Conservation (phyloP, 768 basidiomycete species). For the Exsudoporus frostii region DNA sequence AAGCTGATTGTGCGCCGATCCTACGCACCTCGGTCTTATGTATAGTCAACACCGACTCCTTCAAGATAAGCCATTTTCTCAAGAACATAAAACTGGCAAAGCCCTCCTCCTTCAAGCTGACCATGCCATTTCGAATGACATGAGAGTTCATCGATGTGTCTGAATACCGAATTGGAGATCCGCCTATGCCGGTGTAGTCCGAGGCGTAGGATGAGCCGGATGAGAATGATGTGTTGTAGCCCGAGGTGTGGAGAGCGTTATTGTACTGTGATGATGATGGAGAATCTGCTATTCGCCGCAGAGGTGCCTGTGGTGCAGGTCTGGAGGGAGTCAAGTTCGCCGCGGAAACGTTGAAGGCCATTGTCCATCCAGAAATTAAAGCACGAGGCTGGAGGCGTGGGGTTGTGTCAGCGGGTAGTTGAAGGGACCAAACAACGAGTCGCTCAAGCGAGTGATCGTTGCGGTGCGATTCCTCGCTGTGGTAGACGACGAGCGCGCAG, state of each 20-base stretch:
- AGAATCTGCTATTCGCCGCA: slow-evolving; percentile 43
- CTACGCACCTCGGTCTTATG: slow-evolving; percentile 87
- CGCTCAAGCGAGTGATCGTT: background rate
- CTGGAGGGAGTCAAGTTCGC: slow-evolving; percentile 72
- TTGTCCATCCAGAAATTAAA: slow-evolving; percentile 24
- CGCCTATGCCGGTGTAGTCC: slow-evolving; percentile 81
- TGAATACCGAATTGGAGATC: slow-evolving; percentile 60
- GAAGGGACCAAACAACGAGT: background rate
- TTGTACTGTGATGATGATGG: slow-evolving; percentile 30
- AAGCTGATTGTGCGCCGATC: background rate
- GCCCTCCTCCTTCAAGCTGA: slow-evolving; percentile 91
- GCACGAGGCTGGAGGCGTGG: slow-evolving; percentile 11
- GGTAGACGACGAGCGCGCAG: slow-evolving; percentile 4
- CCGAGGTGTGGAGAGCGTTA: slow-evolving; percentile 47
- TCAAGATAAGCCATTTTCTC: slow-evolving; percentile 85
- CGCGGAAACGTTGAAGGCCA: slow-evolving; percentile 50
- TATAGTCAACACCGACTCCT: slow-evolving; percentile 72
- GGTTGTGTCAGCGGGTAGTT: background rate
- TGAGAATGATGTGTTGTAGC: slow-evolving; percentile 59
- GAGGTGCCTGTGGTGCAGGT: slow-evolving; percentile 72
- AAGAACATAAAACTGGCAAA: slow-evolving; percentile 91
- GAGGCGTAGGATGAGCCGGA: slow-evolving; percentile 58
- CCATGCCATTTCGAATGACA: slow-evolving; percentile 66
- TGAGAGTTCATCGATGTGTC: slow-evolving; percentile 36
- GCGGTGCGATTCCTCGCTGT: slow-evolving; percentile 1